phyloP scores from a whole-genome alignment of 495 filamentous ascomycete species.

The Sabuloglossum arenarium region DNA sequence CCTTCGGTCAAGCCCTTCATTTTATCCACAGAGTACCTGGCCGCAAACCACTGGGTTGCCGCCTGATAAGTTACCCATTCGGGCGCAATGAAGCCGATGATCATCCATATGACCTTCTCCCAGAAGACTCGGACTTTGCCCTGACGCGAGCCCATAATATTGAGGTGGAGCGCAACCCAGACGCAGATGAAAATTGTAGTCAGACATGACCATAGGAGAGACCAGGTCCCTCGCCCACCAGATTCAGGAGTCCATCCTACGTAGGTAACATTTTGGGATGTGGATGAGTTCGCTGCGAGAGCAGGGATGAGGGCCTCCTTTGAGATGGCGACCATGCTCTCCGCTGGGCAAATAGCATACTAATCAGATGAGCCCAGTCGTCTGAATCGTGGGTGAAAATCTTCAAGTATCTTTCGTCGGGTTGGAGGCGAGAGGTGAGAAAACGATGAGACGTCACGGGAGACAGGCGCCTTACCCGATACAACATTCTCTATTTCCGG shows the following conservation, averaged over 20 bases:
- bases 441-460: too few species aligned
- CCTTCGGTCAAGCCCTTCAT: not conserved
- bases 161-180: slow-evolving; percentile 23
- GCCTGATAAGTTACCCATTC: slow-evolving; percentile 15
- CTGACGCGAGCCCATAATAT: slow-evolving; percentile 10
- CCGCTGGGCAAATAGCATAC: too few species aligned
- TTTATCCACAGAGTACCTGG: not conserved
- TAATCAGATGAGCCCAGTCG: too few species aligned
- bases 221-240: slow-evolving; percentile 16
- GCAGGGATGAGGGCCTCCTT: too few species aligned
- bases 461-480: too few species aligned
- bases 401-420: too few species aligned
- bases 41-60: slow-evolving; percentile 7
- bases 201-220: slow-evolving; percentile 17
- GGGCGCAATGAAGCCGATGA: slow-evolving; percentile 15
- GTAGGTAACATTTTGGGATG: too few species aligned
- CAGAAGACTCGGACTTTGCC: not conserved
- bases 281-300: too few species aligned
- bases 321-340: too few species aligned
- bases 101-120: slow-evolving; percentile 13
- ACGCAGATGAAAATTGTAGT: slow-evolving; percentile 21
- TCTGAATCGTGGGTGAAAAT: too few species aligned
- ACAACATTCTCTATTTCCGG: too few species aligned
- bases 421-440: too few species aligned
- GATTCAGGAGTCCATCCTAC: not conserved